phyloP scores from a whole-genome alignment of 345 rosid species.

The Lumnitzera racemosa region DNA sequence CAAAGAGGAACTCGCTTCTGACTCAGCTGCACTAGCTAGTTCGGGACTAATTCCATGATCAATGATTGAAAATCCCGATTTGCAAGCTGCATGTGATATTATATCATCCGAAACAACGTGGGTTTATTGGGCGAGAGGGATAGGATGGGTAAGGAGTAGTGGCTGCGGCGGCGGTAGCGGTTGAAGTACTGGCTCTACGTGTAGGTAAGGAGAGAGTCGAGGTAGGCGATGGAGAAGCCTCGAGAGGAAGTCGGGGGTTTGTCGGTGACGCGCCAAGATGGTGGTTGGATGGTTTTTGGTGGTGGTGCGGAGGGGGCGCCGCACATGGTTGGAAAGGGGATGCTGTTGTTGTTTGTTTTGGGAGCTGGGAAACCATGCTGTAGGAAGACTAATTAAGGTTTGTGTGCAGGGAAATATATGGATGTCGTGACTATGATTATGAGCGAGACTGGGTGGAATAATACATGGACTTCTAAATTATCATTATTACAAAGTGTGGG shows the following conservation, averaged over 20 bases:
- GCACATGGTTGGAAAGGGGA: slow-evolving; percentile 22
- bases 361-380: slow-evolving; percentile 40
- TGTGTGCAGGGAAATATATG: neutral
- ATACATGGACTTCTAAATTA: too few species aligned
- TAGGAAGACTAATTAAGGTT: neutral
- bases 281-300: slow-evolving; percentile 63
- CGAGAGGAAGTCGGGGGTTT: slow-evolving; percentile 53
- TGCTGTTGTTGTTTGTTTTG: slow-evolving; percentile 29
- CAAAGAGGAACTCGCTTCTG: slow-evolving; percentile 45
- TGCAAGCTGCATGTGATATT: slow-evolving; percentile 22
- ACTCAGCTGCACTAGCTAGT: slow-evolving; percentile 58
- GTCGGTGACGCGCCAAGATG: slow-evolving; percentile 28
- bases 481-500: too few species aligned
- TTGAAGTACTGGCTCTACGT: slow-evolving; percentile 19
- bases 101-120: slow-evolving; percentile 18
- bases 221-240: slow-evolving; percentile 70
- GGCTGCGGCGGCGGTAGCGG: slow-evolving; percentile 9
- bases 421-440: too few species aligned
- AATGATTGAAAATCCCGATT: slow-evolving; percentile 50
- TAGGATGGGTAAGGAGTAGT: slow-evolving; percentile 23
- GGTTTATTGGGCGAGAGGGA: slow-evolving; percentile 23
- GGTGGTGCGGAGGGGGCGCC: slow-evolving; percentile 70
- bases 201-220: slow-evolving; percentile 55
- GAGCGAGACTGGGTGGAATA: too few species aligned
- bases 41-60: slow-evolving; percentile 29